Conservation (phyloP, 2,329 filamentous ascomycete species). For the Hymenoscyphus linearis region DNA sequence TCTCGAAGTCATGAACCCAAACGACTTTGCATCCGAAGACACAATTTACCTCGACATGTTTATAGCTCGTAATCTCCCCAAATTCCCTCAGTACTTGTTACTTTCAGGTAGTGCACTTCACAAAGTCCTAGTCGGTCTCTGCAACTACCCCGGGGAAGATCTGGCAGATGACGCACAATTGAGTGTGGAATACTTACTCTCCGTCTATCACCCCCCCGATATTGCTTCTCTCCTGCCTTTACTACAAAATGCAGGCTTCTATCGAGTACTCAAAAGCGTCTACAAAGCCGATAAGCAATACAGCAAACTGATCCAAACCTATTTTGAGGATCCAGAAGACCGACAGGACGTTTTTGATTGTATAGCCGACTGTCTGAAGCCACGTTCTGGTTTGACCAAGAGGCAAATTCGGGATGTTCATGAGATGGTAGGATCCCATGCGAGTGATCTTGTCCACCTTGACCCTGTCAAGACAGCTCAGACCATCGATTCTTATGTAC, state of each 20-base stretch:
- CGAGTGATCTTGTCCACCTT: constrained; percentile 51
- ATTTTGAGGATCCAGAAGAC: constrained; percentile 80
- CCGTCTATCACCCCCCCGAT: constrained; percentile 86
- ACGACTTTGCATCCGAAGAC: constrained; percentile 71
- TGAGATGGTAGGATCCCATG: constrained; percentile 51
- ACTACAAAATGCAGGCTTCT: constrained; percentile 77
- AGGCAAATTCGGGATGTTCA: constrained; percentile 72
- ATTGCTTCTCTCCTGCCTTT: constrained; percentile 68
- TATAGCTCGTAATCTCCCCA: constrained; percentile 88
- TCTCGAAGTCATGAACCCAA: constrained; percentile 78
- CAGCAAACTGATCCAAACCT: constrained; percentile 69
- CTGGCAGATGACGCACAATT: constrained; percentile 91
- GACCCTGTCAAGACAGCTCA: constrained; percentile 51
- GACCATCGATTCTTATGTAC: constrained; percentile 50
- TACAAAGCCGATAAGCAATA: constrained; percentile 79
- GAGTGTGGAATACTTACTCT: constrained; percentile 93
- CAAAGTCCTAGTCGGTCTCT: constrained; percentile 74
- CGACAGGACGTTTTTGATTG: constrained; percentile 72
- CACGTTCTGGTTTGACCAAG: constrained; percentile 55
- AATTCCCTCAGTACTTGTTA: constrained; percentile 93
- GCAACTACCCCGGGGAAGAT: constrained; percentile 73
- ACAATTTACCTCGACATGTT: constrained; percentile 98
- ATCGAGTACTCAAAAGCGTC: constrained; percentile 83
- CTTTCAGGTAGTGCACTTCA: constrained; percentile 82
- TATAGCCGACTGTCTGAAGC: constrained; percentile 67